phyloP scores from a whole-genome alignment of 805 yeast species.

The Pachysolen tannophilus region DNA sequence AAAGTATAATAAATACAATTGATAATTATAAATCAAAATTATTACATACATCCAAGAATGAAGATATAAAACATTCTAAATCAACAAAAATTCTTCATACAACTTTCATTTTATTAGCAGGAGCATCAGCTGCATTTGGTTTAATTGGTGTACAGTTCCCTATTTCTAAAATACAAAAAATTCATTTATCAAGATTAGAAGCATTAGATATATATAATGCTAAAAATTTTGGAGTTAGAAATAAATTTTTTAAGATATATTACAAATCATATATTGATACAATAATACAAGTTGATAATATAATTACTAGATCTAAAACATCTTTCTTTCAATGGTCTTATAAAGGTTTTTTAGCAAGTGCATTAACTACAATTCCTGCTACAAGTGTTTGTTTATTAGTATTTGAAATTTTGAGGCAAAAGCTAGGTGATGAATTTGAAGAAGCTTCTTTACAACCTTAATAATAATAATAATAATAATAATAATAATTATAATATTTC shows the following conservation, averaged over 20 bases:
- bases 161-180: conserved; percentile 65
- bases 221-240: conserved; percentile 15
- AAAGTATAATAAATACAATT: conserved; percentile 34
- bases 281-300: conserved; percentile 45
- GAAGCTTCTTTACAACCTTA: no score
- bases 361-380: conserved; percentile 75
- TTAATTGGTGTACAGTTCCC: conserved; percentile 81
- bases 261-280: conserved; percentile 75
- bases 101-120: conserved; percentile 69
- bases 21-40: conserved; percentile 25
- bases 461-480: no score
- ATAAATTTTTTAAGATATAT: conserved; percentile 40
- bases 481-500: no score
- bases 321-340: conserved; percentile 64
- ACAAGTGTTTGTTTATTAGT: conserved; percentile 81
- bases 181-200: conserved; percentile 74
- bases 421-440: conserved; percentile 20
- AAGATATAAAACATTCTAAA: conserved; percentile 13
- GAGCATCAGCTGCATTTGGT: conserved; percentile 77
- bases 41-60: conserved; percentile 12
- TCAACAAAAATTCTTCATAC: conserved; percentile 47
- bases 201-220: conserved; percentile 61
- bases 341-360: conserved; percentile 67
- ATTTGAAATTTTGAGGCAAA: conserved; percentile 68
- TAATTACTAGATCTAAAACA: conserved; percentile 44